phyloP scores from a whole-genome alignment of 805 yeast genomes.

The Kodamaea fukazawae region DNA sequence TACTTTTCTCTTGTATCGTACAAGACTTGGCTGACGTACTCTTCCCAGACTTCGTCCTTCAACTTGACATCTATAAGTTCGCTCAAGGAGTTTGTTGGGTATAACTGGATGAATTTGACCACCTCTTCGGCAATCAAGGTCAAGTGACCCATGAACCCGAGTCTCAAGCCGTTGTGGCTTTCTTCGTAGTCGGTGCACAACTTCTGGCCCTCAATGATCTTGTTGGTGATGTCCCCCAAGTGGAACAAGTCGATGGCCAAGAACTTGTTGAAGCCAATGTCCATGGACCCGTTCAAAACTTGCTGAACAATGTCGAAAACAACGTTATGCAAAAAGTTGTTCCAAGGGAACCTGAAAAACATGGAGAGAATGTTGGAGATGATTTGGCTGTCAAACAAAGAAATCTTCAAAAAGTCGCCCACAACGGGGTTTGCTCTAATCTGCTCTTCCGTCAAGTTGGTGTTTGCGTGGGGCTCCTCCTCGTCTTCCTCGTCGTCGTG shows the following conservation, averaged over 20 bases:
- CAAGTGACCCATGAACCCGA: conserved; percentile 33
- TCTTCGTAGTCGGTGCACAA: conserved; percentile 26
- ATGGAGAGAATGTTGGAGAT: conserved; percentile 39
- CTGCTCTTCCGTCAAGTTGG: conserved; percentile 43
- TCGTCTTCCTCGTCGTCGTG: conserved; percentile 28
- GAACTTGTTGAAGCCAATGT: conserved; percentile 46
- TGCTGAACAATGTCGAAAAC: conserved; percentile 49
- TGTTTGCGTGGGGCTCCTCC: conserved; percentile 44
- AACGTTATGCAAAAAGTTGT: conserved; percentile 46
- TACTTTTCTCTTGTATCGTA: conserved; percentile 91
- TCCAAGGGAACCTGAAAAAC: conserved; percentile 49
- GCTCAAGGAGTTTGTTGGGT: conserved; percentile 37
- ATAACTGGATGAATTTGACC: conserved; percentile 28
- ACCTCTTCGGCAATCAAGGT: conserved; percentile 32
- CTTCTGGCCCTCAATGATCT: conserved; percentile 46
- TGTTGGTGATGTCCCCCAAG: conserved; percentile 40
- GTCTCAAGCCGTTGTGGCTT: conserved; percentile 24
- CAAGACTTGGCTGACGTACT: conserved; percentile 77
- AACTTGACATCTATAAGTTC: conserved; percentile 37
- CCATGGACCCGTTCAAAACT: conserved; percentile 47
- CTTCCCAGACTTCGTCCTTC: conserved; percentile 61
- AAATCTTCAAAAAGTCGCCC: conserved; percentile 42
- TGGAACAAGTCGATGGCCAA: conserved; percentile 59
- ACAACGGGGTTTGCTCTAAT: conserved; percentile 42
- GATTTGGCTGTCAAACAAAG: conserved; percentile 43